phyloP scores from a whole-genome alignment of 2,329 filamentous ascomycete genomes.

The Fusarium pilosicola region DNA sequence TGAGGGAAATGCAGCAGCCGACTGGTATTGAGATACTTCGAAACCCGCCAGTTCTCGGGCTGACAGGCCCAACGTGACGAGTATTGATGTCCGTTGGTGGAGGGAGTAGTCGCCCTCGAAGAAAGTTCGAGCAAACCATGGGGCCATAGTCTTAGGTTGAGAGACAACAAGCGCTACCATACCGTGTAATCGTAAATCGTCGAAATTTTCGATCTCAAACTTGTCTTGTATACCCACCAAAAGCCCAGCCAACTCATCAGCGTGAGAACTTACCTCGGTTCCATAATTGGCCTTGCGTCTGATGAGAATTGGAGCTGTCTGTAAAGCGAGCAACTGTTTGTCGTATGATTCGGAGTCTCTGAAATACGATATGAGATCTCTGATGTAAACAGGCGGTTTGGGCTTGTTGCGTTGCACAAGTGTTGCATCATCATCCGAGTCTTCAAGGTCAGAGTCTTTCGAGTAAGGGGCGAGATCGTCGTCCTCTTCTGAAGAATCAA shows the following conservation, averaged over 20 bases:
- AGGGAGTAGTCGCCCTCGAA: constrained; percentile 94
- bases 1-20: constrained; percentile 74
- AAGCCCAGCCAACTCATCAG: constrained; percentile 79
- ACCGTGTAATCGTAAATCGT: constrained; percentile 78
- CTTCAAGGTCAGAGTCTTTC: constrained; percentile 89
- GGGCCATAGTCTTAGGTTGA: constrained; percentile 79
- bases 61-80: constrained; percentile 83
- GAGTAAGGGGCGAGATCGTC: constrained; percentile 80
- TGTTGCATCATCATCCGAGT: constrained; percentile 93
- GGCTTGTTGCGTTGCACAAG: constrained; percentile 85
- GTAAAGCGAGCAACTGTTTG: constrained; percentile 80
- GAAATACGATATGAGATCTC: constrained; percentile 82
- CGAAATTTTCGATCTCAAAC: constrained; percentile 82
- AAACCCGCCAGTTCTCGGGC: constrained; percentile 87
- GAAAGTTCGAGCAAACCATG: constrained; percentile 84
- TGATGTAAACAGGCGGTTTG: constrained; percentile 87
- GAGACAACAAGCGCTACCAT: constrained; percentile 85
- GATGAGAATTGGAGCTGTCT: constrained; percentile 81
- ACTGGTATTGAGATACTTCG: constrained; percentile 64
- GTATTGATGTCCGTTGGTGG: constrained; percentile 81
- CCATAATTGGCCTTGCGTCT: constrained; percentile 90
- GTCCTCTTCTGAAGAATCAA: constrained; percentile 69
- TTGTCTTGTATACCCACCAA: constrained; percentile 86
- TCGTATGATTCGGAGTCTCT: constrained; percentile 87
- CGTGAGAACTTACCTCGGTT: constrained; percentile 85